Conservation (phyloP, 495 filamentous ascomycete species). For the Cercophora newfieldiana region DNA sequence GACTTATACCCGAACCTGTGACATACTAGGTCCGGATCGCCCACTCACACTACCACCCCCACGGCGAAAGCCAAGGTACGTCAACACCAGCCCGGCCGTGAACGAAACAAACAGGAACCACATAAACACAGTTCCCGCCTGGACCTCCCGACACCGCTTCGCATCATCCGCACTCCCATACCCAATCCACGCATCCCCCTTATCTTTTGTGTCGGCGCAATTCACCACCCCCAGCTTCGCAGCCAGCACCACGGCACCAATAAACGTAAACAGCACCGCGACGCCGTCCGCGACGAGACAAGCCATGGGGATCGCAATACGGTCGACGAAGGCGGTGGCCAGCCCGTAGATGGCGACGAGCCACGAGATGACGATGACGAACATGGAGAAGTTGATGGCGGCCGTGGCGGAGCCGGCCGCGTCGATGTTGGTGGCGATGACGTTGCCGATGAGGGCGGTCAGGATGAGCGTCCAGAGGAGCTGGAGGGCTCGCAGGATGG, state of each 20-base stretch:
- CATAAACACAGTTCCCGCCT: slow-evolving; percentile 50
- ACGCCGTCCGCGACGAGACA: slow-evolving; percentile 41
- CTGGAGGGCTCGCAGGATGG: slow-evolving; percentile 41
- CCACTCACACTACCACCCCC: slow-evolving; percentile 38
- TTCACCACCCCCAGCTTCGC: slow-evolving; percentile 47
- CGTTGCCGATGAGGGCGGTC: slow-evolving; percentile 52
- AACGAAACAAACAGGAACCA: slow-evolving; percentile 51
- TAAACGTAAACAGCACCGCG: slow-evolving; percentile 47
- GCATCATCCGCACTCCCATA: slow-evolving; percentile 44
- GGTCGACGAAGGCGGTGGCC: slow-evolving; percentile 32
- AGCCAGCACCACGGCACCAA: slow-evolving; percentile 46
- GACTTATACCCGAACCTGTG: slow-evolving; percentile 46
- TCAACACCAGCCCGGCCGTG: slow-evolving; percentile 34
- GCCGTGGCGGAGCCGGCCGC: slow-evolving; percentile 38
- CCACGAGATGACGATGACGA: slow-evolving; percentile 48
- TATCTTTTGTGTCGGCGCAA: slow-evolving; percentile 33
- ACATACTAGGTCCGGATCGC: slow-evolving; percentile 45
- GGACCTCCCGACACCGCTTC: slow-evolving; percentile 52
- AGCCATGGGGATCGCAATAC: slow-evolving; percentile 37
- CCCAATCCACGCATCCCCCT: slow-evolving; percentile 42
- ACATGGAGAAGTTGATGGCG: slow-evolving; percentile 53
- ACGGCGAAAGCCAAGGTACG: slow-evolving; percentile 40
- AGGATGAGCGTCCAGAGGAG: slow-evolving; percentile 46
- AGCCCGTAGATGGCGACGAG: slow-evolving; percentile 41
- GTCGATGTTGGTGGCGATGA: slow-evolving; percentile 45